phyloP scores from a whole-genome alignment of 352 stramenopile genomes.

The Phytophthora brassicae region DNA sequence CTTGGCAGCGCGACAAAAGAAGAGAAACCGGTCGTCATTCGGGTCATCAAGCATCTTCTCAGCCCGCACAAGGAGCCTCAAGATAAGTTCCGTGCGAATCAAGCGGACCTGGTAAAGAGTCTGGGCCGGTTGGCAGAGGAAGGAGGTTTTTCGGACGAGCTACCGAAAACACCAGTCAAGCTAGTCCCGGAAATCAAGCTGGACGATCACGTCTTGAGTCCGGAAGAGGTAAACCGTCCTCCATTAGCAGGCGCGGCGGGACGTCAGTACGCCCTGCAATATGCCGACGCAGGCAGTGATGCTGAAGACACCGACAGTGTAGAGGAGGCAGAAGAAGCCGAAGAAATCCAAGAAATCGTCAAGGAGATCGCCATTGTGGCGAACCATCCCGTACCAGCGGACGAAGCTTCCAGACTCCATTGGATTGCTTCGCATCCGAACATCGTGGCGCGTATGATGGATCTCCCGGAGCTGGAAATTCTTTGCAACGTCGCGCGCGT shows the following conservation, averaged over 20 bases:
- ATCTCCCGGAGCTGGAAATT: conserved; percentile 59
- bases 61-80: conserved; percentile 28
- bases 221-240: conserved; percentile 8
- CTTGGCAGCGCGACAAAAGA: conserved; percentile 38
- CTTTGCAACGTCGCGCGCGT: conserved; percentile 55
- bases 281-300: conserved; percentile 14
- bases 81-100: conserved; percentile 25
- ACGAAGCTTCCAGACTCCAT: conserved; percentile 42
- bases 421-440: conserved; percentile 37
- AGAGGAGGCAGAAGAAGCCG: conserved; percentile 14
- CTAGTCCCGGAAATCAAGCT: conserved; percentile 5
- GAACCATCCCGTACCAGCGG: conserved; percentile 35
- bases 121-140: conserved; percentile 21
- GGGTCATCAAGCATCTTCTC: conserved; percentile 56
- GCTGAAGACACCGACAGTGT: conserved; percentile 7
- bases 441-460: conserved; percentile 41
- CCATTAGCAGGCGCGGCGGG: conserved; percentile 28
- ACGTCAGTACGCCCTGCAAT: conserved; percentile 45
- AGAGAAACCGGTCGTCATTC: conserved; percentile 40
- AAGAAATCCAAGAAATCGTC: background rate
- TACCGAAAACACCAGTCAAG: conserved; percentile 5
- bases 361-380: conserved; percentile 25
- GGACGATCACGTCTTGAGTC: conserved; percentile 1
- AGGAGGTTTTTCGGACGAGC: conserved; percentile 19
- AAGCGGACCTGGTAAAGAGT: conserved; percentile 17